Base-by-base conservation (phyloP, 169 alveolate genomes). In the Plasmodium billcollinsi region DNA sequence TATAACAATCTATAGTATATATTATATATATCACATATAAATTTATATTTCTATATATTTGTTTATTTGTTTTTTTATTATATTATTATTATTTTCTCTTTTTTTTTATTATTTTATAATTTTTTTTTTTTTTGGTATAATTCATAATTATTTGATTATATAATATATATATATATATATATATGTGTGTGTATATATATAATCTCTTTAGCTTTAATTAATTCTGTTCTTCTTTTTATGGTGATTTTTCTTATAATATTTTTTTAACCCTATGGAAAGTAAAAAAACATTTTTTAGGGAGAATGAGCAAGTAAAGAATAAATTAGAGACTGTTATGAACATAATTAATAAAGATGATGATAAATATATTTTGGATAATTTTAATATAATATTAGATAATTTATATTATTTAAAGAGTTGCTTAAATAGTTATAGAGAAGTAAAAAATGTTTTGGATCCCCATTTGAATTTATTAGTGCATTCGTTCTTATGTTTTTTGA, bases 371-470 rank as follows among this genome's bases (percentile, higher is more conserved):
- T 24, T 78, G 66, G 54, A 66, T 66, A 11, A 66, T 65, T 78
- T 52, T 61, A 29, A 67, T 2, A 18, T 15, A 15, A 78, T 78
- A 66, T 49, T 78, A 56, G 90, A 67, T 33, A 67, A 78, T 66
- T 66, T 78, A 12, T 47, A 14, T 24, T 78, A 78, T 67, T 78
- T 78, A 50, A 66, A 52, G n/a, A 78, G 65, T 69, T 78, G 90
- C 62, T 47, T 78, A 71, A 78, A 78, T 67, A 78, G 90, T 58
- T 78, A 78, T 66, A 78, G 90, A 71, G 90, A 78, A 54, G 80
- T 39, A 45, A 78, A 78, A 29, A 78, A 73, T 29, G 76, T 78
- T 21, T 26, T 78, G 56, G 90, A 78, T 54, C 43, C 61, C 0
- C 90, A 78, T 71, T 49, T 78, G 49, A 26, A 26, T 65, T 61